Conservation (phyloP, 2,329 filamentous ascomycete genomes). For the Didymella exigua region DNA sequence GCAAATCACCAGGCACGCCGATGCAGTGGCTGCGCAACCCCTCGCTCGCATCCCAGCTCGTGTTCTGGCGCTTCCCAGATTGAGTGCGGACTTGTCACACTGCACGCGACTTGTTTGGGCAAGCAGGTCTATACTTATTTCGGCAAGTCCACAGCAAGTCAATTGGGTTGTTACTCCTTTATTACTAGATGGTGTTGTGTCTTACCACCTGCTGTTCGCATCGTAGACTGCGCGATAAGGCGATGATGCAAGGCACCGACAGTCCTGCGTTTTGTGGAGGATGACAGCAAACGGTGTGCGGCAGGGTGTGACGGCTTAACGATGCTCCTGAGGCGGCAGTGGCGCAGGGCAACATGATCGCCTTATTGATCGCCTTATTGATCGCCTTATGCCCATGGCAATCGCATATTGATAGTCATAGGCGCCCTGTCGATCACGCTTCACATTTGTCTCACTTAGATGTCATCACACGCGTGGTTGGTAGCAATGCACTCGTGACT, state of each 20-base stretch:
- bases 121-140: not conserved
- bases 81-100: conserved; percentile 9
- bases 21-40: conserved; percentile 1
- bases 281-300: not conserved
- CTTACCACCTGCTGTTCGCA: not conserved
- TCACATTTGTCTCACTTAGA: not conserved
- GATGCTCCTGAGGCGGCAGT: conserved; percentile 10
- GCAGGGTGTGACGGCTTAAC: not conserved
- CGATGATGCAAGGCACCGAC: not conserved
- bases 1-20: not conserved
- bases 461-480: not conserved
- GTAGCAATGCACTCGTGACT: not conserved
- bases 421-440: not conserved
- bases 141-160: conserved; percentile 10
- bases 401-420: not conserved
- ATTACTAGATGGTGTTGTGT: not conserved
- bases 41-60: conserved; percentile 11
- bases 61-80: conserved; percentile 12
- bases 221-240: not conserved
- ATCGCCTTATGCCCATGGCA: conserved; percentile 3
- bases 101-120: conserved; percentile 6
- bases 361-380: conserved; percentile 7
- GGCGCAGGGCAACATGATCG: conserved; percentile 11
- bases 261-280: not conserved
- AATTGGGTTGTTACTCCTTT: not conserved